Evolutionary conservation across 371 early-diverging fungal species (phyloP).

Genomic region (Mucor lusitanicus): DNA sequence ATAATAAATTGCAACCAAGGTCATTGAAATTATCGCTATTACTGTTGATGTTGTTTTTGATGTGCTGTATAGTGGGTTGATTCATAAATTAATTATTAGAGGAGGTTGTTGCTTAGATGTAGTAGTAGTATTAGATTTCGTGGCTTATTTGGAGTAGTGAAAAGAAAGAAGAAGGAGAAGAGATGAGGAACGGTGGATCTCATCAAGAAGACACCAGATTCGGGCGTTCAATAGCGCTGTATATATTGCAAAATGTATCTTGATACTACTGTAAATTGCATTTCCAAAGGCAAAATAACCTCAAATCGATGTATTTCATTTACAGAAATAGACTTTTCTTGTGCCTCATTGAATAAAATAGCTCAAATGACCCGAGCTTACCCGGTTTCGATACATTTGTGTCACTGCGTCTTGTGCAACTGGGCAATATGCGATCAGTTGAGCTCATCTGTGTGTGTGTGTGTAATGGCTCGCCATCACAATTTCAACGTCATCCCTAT

Average conservation of each 20-base stretch:
- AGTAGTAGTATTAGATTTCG: neutral
- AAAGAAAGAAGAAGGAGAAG: conserved; percentile 6
- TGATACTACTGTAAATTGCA: neutral
- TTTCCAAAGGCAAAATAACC: conserved; percentile 21
- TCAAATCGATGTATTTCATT: conserved; percentile 1
- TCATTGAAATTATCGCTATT: conserved; percentile 16
- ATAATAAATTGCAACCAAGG: conserved; percentile 24
- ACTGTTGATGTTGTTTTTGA: neutral
- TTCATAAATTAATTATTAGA: conserved; percentile 18
- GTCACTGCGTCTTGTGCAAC: neutral
- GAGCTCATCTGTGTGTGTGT: neutral
- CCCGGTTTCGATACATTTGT: neutral
- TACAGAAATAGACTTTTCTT: conserved; percentile 5
- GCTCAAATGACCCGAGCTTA: conserved; percentile 12
- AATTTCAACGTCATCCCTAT: neutral
- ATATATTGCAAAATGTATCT: neutral
- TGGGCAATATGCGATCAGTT: neutral
- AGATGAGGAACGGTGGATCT: neutral
- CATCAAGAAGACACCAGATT: neutral
- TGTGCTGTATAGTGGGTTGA: conserved; percentile 1
- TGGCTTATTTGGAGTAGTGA: neutral
- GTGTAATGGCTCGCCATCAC: neutral
- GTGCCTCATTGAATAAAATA: neutral
- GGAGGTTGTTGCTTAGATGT: neutral
- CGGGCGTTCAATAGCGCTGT: neutral